Base-by-base conservation (phyloP, 371 early-diverging fungal species). In the Lichtheimia corymbifera region DNA sequence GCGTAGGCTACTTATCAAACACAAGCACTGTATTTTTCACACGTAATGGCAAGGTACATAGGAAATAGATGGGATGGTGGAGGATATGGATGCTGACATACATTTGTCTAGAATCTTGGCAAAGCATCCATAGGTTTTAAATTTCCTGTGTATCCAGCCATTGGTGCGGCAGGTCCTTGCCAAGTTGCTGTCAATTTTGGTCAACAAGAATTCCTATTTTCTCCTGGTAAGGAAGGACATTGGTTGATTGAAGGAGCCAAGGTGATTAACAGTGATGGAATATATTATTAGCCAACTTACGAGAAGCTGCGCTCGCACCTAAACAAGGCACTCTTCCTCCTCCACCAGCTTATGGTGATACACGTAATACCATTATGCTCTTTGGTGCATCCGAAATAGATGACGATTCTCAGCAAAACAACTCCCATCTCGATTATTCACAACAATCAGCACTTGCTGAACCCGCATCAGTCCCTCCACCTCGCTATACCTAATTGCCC, bases 21-120 rank as follows among this genome's bases (percentile, higher is more conserved):
- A 79, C 83, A 55, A 86, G 89, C 50, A 78, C 83, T 2, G 79
- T 90, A 6, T 89, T 88, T 67, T 91, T 91, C 47, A 90, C 91
- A 15, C 77, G 85, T 24, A 90, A 91, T 62, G 91, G 91, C 40
- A 80, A 79, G 44, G 71, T 67, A 62, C 40, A 49, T 13, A 54
- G 13, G 24, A 11, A 25, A 41, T 20, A 1, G 5, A 22, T 20
- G 17, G 45, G 24, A 40, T 27, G 25, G n/a, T n/a, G 4, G 50
- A 51, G 6, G 18, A 54, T 30, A 42, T 20, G 41, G 22, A 42
- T 42, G 22, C 7, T 42, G 53, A 18, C 14, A 50, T 20, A 40
- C 41, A 27, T 18, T 5, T 22, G 47, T 47, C n/a, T 55, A 70
- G 68, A 77, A 78, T 56, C 58, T 82, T 24, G 82, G 79, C 24